Base-by-base conservation (phyloP, 257 asterid genomes). In the Ajuga chamaepitys region DNA sequence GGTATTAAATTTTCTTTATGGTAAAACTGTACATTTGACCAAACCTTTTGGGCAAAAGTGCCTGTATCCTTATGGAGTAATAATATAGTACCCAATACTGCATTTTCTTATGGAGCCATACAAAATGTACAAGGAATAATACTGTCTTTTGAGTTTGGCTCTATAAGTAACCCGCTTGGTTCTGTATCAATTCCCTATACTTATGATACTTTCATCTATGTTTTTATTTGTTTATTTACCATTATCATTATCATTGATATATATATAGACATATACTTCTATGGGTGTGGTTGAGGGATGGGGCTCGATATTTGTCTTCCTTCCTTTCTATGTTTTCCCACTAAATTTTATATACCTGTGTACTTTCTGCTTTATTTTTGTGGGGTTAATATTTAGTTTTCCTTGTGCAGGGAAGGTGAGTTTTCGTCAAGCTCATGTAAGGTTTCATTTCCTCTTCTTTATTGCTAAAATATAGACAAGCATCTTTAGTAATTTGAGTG, bases 331-430 rank as follows among this genome's bases (percentile, higher is more conserved):
- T 30, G 37, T 30, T 62, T 44, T 40, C 54, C 4, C 9, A 5
- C 40, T 5, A 11, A 14, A 1, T 44, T 72, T 16, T 9, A 9
- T 25, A 28, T 21, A 25, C 12, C 30, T 67, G 28, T 1, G 28
- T 18, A 7, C 26, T 53, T 53, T 41, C 45, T 54, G 17, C 47
- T 45, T 4, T 32, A 5, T 47, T 13, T n/a, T 32, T 61, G 37
- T n/a, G 74, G 40, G 70, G 47, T 66, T 48, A 44, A 72, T 74
- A 41, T 20, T 77, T 20, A 21, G n/a, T 26, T 61, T 74, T 4
- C 66, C 71, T 50, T 69, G 62, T 71, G 79, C 95, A 91, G 98
- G 20, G 98, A 91, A 62, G 94, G 94, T 67, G 96, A 91, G 53
- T 81, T 85, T 69, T 71, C 95, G 58, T 77, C 98, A 4, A 78